These are phyloP conservation scores for Nosema granulosis DNA, from an alignment of 371 early-diverging fungal genomes.

Conservation along the genomic window DNA sequence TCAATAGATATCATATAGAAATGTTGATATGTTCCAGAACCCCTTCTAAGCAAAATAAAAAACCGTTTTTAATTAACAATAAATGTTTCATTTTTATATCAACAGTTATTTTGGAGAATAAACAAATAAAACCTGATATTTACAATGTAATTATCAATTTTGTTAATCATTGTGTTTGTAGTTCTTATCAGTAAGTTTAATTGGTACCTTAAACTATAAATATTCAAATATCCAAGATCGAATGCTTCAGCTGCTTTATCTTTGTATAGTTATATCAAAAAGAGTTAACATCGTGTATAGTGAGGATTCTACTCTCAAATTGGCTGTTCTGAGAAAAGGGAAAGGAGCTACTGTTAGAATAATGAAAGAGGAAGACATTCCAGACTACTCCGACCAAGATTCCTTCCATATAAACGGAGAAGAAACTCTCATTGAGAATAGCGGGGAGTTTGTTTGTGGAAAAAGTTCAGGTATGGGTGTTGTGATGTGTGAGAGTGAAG, in stretches of 20 bases:
- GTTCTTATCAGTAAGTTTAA: no score
- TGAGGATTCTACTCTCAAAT: background rate
- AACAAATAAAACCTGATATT: no score
- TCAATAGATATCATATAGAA: no score
- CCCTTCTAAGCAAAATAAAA: no score
- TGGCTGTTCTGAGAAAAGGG: background rate
- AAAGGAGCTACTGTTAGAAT: background rate
- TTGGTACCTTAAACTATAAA: no score
- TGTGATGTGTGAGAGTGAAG: background rate
- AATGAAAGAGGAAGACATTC: background rate
- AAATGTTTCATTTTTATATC: no score
- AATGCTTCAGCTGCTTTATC: background rate
- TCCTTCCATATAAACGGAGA: background rate
- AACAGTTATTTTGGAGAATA: no score
- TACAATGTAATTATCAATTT: no score
- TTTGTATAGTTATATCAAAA: background rate
- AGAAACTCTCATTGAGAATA: background rate
- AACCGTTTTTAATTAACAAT: no score
- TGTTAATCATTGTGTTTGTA: no score
- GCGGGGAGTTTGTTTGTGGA: background rate
- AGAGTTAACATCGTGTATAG: background rate
- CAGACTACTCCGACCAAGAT: background rate
- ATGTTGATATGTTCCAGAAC: no score
- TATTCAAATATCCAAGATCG: no score
- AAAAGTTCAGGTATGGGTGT: background rate